These are phyloP conservation scores for Globisporangium parvum DNA, from an alignment of 352 stramenopile genomes.

Conservation along the genomic window DNA sequence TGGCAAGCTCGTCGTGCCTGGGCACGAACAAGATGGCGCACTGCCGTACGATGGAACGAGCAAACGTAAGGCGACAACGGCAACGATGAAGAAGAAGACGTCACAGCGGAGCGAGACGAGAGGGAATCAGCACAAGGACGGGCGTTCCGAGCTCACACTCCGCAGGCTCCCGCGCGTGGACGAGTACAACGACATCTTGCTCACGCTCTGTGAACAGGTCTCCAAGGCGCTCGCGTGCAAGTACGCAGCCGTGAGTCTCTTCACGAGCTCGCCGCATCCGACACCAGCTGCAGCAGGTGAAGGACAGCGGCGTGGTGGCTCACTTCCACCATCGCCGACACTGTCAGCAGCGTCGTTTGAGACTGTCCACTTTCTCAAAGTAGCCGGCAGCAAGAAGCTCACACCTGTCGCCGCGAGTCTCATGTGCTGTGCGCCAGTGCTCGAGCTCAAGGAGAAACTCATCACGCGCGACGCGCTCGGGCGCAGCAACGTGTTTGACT, in stretches of 20 bases:
- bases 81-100: neutral
- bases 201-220: slow-evolving; percentile 47
- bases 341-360: slow-evolving; percentile 14
- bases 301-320: too few relatives aligned
- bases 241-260: slow-evolving; percentile 59
- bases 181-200: slow-evolving; percentile 46
- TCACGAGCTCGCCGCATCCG: slow-evolving; percentile 15
- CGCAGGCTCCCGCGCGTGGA: slow-evolving; percentile 26
- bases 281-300: neutral
- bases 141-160: slow-evolving; percentile 19
- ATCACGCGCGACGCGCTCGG: slow-evolving; percentile 41
- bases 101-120: neutral
- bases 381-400: slow-evolving; percentile 34
- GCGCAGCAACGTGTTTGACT: slow-evolving; percentile 33
- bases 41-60: neutral
- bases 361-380: slow-evolving; percentile 43
- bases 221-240: slow-evolving; percentile 30
- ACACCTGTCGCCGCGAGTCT: slow-evolving; percentile 50
- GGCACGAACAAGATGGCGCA: neutral
- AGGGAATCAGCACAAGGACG: slow-evolving; percentile 27
- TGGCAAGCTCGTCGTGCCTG: slow-evolving; percentile 6
- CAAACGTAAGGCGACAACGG: neutral
- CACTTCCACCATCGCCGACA: slow-evolving; percentile 8
- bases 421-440: slow-evolving; percentile 62
- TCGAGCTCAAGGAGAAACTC: slow-evolving; percentile 33